Conservation (phyloP, 345 rosid species). For the Hypericum perforatum region DNA sequence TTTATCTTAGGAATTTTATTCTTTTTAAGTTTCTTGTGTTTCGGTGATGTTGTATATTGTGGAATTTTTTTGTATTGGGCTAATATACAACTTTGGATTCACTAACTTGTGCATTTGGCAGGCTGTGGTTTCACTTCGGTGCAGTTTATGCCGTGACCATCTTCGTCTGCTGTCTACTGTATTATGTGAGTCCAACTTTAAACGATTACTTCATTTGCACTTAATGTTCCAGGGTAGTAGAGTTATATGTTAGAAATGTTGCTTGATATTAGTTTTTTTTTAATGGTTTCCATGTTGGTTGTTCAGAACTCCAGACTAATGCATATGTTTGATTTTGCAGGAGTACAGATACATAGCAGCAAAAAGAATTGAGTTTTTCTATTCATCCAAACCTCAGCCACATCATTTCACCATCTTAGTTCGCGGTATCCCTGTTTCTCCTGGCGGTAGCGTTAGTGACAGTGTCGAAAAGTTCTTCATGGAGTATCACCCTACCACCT, state of each 20-base stretch:
- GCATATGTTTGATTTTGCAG: slow-evolving; percentile 27
- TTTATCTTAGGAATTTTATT: not conserved
- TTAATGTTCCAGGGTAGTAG: no score
- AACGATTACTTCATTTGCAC: no score
- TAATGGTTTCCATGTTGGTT: slow-evolving; percentile 3
- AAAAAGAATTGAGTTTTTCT: slow-evolving; percentile 56
- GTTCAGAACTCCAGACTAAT: not conserved
- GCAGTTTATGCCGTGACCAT: slow-evolving; percentile 77
- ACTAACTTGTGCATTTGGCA: slow-evolving; percentile 6
- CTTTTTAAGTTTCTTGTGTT: slow-evolving; percentile 25
- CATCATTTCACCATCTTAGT: slow-evolving; percentile 70
- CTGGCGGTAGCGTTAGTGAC: slow-evolving; percentile 48
- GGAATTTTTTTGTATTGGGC: no score
- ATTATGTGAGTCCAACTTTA: slow-evolving; percentile 42
- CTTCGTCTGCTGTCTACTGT: slow-evolving; percentile 82
- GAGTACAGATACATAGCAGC: slow-evolving; percentile 52
- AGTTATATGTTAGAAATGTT: no score
- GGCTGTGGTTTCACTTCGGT: slow-evolving; percentile 93
- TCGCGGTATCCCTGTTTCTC: slow-evolving; percentile 48
- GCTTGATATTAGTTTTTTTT: no score
- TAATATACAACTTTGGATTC: no score
- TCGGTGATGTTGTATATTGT: no score
- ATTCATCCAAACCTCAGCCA: slow-evolving; percentile 66
- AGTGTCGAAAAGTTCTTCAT: slow-evolving; percentile 68
- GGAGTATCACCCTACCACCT: slow-evolving; percentile 65